Evolutionary conservation across 306 rosid species (phyloP).

Genomic region (Malus sieversii): DNA sequence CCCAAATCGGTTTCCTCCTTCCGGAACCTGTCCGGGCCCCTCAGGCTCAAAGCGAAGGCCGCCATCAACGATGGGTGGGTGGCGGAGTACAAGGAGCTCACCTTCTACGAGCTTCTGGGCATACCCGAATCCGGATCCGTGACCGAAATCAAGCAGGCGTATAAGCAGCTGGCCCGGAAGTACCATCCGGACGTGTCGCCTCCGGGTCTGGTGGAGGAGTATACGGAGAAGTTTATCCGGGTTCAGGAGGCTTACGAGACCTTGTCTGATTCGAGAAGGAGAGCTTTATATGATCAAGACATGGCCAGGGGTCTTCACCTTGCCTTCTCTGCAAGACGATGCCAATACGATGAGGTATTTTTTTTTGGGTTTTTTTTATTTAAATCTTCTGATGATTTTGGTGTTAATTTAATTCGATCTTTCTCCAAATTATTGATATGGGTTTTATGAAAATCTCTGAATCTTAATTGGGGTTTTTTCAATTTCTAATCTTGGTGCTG

Average conservation of each 20-base stretch:
- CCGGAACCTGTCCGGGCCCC: constrained; percentile 20
- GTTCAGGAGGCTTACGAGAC: constrained; percentile 92
- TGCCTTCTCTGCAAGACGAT: constrained; percentile 60
- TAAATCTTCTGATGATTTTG: neutral
- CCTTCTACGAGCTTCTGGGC: constrained; percentile 72
- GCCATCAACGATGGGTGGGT: constrained; percentile 31
- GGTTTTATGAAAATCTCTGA: neutral
- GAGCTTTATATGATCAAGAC: constrained; percentile 65
- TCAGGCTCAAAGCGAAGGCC: constrained; percentile 31
- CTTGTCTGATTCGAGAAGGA: constrained; percentile 57
- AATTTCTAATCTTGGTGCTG: neutral
- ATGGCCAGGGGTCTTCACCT: constrained; percentile 64
- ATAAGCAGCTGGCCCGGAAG: constrained; percentile 74
- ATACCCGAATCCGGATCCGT: constrained; percentile 58
- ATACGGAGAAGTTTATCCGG: constrained; percentile 63
- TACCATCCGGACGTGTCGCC: constrained; percentile 96
- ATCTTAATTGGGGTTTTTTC: neutral
- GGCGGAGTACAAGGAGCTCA: constrained; percentile 17
- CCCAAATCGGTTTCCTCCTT: constrained; percentile 6
- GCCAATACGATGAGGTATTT: constrained; percentile 36
- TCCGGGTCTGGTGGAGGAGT: constrained; percentile 69
- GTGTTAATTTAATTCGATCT: neutral
- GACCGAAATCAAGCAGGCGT: constrained; percentile 70
- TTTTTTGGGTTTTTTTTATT: neutral
- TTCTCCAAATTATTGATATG: neutral